Conservation (phyloP, 1,284 basidiomycete genomes). For the Tilletia caries region DNA sequence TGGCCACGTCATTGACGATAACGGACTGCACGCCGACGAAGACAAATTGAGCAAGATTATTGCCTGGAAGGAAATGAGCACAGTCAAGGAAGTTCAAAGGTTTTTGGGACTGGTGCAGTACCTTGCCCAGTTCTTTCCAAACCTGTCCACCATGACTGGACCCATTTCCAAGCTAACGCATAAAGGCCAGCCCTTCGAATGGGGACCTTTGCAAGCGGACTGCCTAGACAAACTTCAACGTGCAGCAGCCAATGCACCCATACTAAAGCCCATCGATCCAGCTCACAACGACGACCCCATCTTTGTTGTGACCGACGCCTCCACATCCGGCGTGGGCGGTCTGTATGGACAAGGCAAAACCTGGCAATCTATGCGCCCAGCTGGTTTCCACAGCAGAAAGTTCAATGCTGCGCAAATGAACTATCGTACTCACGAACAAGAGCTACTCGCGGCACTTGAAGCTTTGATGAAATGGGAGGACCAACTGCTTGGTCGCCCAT, state of each 20-base stretch:
- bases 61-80: not conserved
- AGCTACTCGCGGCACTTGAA: conserved; percentile 18
- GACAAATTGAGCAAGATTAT: too few species aligned
- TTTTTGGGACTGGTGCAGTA: conserved; percentile 58
- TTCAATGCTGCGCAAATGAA: conserved; percentile 19
- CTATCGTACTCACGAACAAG: conserved; percentile 22
- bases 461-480: conserved; percentile 16
- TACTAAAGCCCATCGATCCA: conserved; percentile 54
- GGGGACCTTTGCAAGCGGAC: conserved; percentile 33
- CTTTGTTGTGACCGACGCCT: conserved; percentile 49
- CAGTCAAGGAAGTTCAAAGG: not conserved
- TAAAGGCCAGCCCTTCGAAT: conserved; percentile 22
- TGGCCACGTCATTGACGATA: not conserved
- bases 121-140: too few species aligned
- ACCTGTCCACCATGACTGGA: conserved; percentile 50
- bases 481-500: conserved; percentile 16
- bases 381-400: conserved; percentile 25
- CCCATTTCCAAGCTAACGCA: conserved; percentile 42
- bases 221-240: conserved; percentile 55
- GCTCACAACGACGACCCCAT: conserved; percentile 50
- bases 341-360: conserved; percentile 32
- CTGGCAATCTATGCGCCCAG: not conserved
- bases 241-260: conserved; percentile 48
- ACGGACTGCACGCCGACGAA: not conserved
- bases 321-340: conserved; percentile 41